Base-by-base conservation (phyloP, 176 grass and related monocot species). In the Hsuehochloa calcarea region DNA sequence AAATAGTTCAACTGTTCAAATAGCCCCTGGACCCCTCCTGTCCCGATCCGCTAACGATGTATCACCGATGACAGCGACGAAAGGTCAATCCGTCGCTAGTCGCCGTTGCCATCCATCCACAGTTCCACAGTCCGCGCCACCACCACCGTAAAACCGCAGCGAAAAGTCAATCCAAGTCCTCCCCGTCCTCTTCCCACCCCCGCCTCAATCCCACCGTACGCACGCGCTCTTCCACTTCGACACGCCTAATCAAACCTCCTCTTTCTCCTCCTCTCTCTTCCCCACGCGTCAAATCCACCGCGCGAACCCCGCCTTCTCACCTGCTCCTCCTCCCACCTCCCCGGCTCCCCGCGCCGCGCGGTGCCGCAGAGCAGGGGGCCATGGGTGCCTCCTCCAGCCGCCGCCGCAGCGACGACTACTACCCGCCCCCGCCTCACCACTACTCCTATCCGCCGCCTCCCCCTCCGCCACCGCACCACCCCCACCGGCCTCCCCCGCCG, bases 351-450 rank as follows among this genome's bases (percentile, higher is more conserved):
- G 16, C 5, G 20, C 40, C 20, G 27, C 20, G 51, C 12, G 45
- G 45, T 46, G 45, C 51, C 51, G 19, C 20, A 0, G 54, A 35
- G 13, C 15, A 40, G 37, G 17, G 41, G 10, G 19, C 78, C 83
- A 94, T 94, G 90, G 93, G 93, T 26, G 84, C 74, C 47, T 85
- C 87, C 1, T 82, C 87, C 81, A 78, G 68, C 82, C 59, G 41
- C 79, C 85, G 89, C 75, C 77, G 90, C 73, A 85, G 90, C 62
- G 85, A 86, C 72, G 87, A 94, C 25, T 82, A 87, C 84, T 85
- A 92, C 87, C 41, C 75, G 16, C 29, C 89, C 0, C 85, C 47
- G 5, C 69, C 73, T 37, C 41, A 68, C 80, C 72, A 77, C 37
- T 25, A 75, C 80, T 79, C 68, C 80, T 78, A 25, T 80, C 66